These are phyloP conservation scores for Ceratobasidium sp. DNA, from an alignment of 1,284 basidiomycete species.

Conservation along the genomic window DNA sequence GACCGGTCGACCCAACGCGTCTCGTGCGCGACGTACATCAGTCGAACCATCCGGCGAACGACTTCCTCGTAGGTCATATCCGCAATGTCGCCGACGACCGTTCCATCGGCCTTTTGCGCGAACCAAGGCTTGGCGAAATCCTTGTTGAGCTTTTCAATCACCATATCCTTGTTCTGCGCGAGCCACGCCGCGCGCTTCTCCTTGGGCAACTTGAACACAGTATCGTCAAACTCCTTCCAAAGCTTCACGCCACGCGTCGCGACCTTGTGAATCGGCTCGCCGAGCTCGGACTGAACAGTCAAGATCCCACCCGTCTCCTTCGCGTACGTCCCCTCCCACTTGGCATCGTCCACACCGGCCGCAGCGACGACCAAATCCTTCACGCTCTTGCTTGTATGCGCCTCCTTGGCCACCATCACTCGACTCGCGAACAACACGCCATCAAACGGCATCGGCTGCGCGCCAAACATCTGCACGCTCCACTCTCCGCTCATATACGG, in stretches of 20 bases:
- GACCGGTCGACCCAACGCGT: slow-evolving; percentile 94
- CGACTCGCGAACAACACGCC: slow-evolving; percentile 96
- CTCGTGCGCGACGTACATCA: slow-evolving; percentile 95
- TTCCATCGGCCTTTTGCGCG: slow-evolving; percentile 92
- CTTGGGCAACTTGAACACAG: slow-evolving; percentile 93
- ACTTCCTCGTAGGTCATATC: slow-evolving; percentile 99
- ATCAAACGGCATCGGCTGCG: slow-evolving; percentile 99
- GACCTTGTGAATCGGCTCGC: slow-evolving; percentile 99
- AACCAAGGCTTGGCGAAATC: slow-evolving; percentile 99
- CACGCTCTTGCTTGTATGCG: slow-evolving; percentile 93
- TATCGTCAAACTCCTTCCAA: slow-evolving; percentile 99
- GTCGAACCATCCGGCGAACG: slow-evolving; percentile 87
- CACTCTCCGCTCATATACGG: slow-evolving; percentile 98
- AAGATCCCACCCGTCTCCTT: slow-evolving; percentile 97
- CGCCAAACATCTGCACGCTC: slow-evolving; percentile 82
- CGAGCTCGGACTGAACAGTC: slow-evolving; percentile 97
- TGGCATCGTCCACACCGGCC: slow-evolving; percentile 89
- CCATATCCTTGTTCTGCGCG: slow-evolving; percentile 86
- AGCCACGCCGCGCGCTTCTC: slow-evolving; percentile 96
- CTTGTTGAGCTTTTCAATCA: slow-evolving; percentile 93
- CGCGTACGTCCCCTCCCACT: slow-evolving; percentile 96
- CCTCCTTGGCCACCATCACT: slow-evolving; percentile 99
- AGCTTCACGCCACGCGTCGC: slow-evolving; percentile 96
- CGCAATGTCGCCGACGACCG: slow-evolving; percentile 85
- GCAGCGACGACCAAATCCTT: slow-evolving; percentile 98